Evolutionary conservation across 768 basidiomycete genomes (phyloP), one percentile per base, ranked within the genome.

Genomic region (Boletus rubroflammeus): DNA sequence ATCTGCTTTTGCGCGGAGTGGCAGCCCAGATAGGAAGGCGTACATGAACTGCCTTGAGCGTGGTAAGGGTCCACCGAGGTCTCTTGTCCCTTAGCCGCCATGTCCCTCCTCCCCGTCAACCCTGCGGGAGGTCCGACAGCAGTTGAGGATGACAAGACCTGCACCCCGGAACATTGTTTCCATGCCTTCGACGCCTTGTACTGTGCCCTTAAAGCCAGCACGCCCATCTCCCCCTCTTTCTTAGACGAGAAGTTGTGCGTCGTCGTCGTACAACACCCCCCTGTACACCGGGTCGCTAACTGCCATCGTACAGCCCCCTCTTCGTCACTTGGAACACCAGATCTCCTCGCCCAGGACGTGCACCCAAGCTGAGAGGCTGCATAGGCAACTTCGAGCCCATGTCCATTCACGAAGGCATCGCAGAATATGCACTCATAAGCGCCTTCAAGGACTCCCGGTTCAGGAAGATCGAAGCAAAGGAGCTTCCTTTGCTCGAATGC

Each of bases 321-420:
- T 99, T 99, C 71, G 93, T 98, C 31, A 98, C 96, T 6, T 99
- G 95, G 95, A 94, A 93, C 72, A 86, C 82, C 42, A 81, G 80
- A 55, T 77, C 81, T 31, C 78, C 77, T 53, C 83, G 81, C 53
- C 74, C 82, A 19, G 84, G 83, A 31, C 80, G 82, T 54, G 68
- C 80, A 21, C 77, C 83, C 42, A 78, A 81, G 54, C 76, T 99
- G 57, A 76, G 96, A 49, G 96, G 96, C 44, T 99, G 96, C 73
- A 98, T 99, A 62, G 96, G 96, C 64, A 93, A 82, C 71, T 99
- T 99, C 64, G 83, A 86, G 32, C 78, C 90, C 11, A 78, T 86
- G 69, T 72, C 84, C 11, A 75, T 98, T 28, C 80, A 76, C 53
- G 79, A 88, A 28, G 93, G 93, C 15, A 70, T 99, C 55, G 80